Percentiles rank a stretch among this genome's conserved stretches.
phyloP scores from a whole-genome alignment of 2,329 filamentous ascomycete genomes.

The Cercospora sesami region DNA sequence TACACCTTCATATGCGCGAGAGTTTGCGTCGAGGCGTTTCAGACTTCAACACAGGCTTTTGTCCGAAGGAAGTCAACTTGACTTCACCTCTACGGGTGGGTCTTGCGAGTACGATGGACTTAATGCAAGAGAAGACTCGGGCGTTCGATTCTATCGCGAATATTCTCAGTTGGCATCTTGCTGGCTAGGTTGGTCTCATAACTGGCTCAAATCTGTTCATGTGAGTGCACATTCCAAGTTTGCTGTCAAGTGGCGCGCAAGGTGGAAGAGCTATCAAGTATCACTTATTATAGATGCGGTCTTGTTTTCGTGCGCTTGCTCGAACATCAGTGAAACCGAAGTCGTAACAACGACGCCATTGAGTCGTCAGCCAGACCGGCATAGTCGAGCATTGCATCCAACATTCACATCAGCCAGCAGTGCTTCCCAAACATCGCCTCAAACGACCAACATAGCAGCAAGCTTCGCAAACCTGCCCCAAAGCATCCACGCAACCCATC shows the following conservation, averaged over 20 bases:
- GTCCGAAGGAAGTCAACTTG: constrained; percentile 8
- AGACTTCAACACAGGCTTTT: constrained; percentile 11
- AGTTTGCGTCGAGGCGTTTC: neutral
- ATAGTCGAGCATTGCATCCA: neutral
- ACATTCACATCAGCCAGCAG: no score
- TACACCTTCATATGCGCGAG: neutral
- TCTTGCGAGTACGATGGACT: neutral
- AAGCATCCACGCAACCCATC: neutral
- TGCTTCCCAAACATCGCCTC: neutral
- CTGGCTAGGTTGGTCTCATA: neutral
- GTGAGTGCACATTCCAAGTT: neutral
- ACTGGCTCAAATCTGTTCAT: neutral
- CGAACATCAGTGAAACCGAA: neutral
- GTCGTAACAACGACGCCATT: neutral
- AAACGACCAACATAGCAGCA: neutral
- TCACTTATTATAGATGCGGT: neutral
- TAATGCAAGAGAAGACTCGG: neutral
- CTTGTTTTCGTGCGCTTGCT: neutral
- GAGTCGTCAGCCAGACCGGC: neutral
- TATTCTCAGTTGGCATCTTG: neutral
- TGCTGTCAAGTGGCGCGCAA: neutral
- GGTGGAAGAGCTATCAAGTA: neutral
- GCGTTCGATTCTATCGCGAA: neutral
- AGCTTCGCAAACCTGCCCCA: neutral
- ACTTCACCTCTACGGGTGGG: constrained; percentile 8